A percentile compares a stretch with the other conserved stretches of the same genome.
Conservation (phyloP, 2,329 filamentous ascomycete species). For the Aspergillus calidoustus region DNA sequence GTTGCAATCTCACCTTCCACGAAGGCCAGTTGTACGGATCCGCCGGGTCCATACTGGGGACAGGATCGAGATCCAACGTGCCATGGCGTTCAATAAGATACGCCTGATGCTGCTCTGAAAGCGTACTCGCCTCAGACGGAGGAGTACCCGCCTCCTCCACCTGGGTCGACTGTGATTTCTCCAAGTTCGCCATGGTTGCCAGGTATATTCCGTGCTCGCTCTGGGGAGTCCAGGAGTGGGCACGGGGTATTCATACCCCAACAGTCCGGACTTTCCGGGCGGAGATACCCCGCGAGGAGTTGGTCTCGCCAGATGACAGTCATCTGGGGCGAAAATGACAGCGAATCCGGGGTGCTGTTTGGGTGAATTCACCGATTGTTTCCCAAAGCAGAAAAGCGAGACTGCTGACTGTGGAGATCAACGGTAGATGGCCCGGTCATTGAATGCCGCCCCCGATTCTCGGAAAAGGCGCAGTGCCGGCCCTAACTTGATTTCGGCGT, state of each 20-base stretch:
- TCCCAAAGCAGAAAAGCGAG: neutral
- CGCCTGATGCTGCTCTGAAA: constrained; percentile 41
- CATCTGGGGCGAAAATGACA: neutral
- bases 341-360: neutral
- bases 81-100: constrained; percentile 57
- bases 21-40: constrained; percentile 63
- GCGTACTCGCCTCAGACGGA: neutral
- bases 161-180: constrained; percentile 1
- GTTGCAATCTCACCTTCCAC: constrained; percentile 50
- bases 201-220: neutral
- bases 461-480: neutral
- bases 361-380: neutral
- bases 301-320: too few species aligned
- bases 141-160: neutral
- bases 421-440: neutral
- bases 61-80: constrained; percentile 59
- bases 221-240: neutral
- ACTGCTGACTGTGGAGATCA: neutral
- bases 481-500: neutral
- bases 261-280: neutral
- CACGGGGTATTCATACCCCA: neutral
- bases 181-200: neutral
- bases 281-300: neutral
- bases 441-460: neutral
- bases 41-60: constrained; percentile 55